Evolutionary conservation across 1,284 basidiomycete genomes (phyloP).

Genomic region (Coniophora puteana): DNA sequence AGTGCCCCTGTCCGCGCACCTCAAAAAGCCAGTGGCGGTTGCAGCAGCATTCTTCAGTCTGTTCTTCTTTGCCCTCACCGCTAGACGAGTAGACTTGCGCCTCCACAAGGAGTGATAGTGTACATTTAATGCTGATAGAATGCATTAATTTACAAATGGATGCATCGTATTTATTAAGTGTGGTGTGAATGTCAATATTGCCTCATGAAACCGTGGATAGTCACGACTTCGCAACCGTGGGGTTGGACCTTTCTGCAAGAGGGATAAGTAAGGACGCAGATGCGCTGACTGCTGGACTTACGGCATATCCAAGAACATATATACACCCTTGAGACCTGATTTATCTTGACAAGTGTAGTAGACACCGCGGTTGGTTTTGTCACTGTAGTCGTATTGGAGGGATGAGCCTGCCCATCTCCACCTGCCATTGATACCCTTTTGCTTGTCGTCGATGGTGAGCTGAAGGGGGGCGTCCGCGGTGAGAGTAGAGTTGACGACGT

Average conservation of each 20-base stretch:
- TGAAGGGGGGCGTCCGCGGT: conserved; percentile 42
- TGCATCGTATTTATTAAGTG: neutral
- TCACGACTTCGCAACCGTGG: conserved; percentile 38
- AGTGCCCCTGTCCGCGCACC: conserved; percentile 69
- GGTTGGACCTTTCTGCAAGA: no score
- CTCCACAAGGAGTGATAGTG: conserved; percentile 49
- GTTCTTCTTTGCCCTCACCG: conserved; percentile 58
- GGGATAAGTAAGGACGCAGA: no score
- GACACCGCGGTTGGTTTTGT: conserved; percentile 41
- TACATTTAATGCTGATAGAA: neutral
- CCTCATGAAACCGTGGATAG: conserved; percentile 40
- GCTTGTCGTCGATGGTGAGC: conserved; percentile 37
- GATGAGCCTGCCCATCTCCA: conserved; percentile 56
- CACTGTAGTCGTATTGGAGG: conserved; percentile 40
- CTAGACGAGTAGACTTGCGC: conserved; percentile 63
- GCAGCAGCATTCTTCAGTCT: conserved; percentile 62
- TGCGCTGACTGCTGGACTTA: conserved; percentile 3
- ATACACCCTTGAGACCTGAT: conserved; percentile 37
- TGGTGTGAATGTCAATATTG: conserved; percentile 1
- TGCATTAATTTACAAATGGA: conserved; percentile 1
- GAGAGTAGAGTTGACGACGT: conserved; percentile 47
- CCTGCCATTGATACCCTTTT: conserved; percentile 34
- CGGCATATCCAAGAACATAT: conserved; percentile 39
- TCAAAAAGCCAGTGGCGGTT: conserved; percentile 82
- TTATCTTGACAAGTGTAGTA: conserved; percentile 44